Percentiles rank a stretch among this genome's conserved stretches.
Evolutionary conservation across 441 rosid genomes (phyloP).

Genomic region (Erodium texanum): DNA sequence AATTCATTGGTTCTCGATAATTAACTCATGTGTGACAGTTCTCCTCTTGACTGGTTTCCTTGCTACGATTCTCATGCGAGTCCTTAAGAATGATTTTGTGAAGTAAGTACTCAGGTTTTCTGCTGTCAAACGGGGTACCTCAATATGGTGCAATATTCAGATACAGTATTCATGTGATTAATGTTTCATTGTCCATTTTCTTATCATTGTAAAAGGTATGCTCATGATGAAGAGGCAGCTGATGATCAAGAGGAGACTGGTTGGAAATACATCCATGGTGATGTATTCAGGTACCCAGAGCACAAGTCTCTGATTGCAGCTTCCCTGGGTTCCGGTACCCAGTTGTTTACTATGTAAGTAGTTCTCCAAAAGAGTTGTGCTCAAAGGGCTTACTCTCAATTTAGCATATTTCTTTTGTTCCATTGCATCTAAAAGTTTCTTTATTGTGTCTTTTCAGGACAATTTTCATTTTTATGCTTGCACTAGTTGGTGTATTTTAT

Average conservation of each 20-base stretch:
- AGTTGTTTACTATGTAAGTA: not conserved
- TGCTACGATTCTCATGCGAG: not conserved
- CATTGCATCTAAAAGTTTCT: not conserved
- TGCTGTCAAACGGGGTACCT: not conserved
- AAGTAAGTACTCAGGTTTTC: not conserved
- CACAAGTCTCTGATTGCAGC: not conserved
- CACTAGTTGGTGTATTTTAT: too few species aligned
- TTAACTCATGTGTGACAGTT: not conserved
- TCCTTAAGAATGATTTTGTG: not conserved
- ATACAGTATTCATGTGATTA: not conserved
- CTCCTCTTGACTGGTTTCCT: not conserved
- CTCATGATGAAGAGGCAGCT: not conserved
- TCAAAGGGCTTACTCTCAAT: not conserved
- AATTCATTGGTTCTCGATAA: not conserved
- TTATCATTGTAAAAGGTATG: not conserved
- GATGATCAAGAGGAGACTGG: not conserved
- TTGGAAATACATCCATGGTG: not conserved
- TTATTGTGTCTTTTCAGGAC: not conserved
- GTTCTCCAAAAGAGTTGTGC: not conserved
- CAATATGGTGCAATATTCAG: not conserved
- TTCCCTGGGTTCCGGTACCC: not conserved
- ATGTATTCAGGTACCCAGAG: not conserved
- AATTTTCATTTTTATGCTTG: not conserved
- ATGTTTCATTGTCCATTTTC: not conserved
- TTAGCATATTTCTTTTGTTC: not conserved